A percentile compares a stretch with the other conserved stretches of the same genome.
These are phyloP conservation scores for Hygrophorus pudorinus DNA, from an alignment of 768 basidiomycete genomes.

Conservation along the genomic window DNA sequence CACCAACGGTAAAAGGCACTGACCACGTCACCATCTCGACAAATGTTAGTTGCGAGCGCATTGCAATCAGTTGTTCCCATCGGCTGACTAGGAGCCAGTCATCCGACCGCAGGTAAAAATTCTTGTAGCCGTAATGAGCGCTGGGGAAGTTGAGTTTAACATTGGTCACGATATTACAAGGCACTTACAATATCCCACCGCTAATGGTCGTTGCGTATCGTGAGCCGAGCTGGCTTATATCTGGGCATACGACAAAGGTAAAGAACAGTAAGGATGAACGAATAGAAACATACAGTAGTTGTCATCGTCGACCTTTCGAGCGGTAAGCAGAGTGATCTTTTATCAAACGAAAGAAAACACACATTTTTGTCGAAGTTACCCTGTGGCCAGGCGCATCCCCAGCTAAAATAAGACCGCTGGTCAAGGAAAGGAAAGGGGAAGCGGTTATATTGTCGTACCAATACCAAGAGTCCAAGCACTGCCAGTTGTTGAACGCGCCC, in stretches of 20 bases:
- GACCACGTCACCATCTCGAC: slow-evolving; percentile 67
- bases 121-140: slow-evolving; percentile 48
- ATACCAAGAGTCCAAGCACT: slow-evolving; percentile 38
- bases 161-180: neutral
- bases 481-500: slow-evolving; percentile 35
- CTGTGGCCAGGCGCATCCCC: slow-evolving; percentile 58
- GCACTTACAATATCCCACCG: slow-evolving; percentile 35
- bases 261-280: neutral
- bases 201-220: slow-evolving; percentile 38
- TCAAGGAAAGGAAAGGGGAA: neutral
- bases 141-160: slow-evolving; percentile 26
- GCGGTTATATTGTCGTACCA: slow-evolving; percentile 23
- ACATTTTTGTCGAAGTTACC: slow-evolving; percentile 34
- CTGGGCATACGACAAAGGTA: slow-evolving; percentile 15
- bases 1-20: slow-evolving; percentile 1
- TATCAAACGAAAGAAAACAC: slow-evolving; percentile 8
- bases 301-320: slow-evolving; percentile 31
- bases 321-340: neutral
- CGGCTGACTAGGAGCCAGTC: slow-evolving; percentile 58
- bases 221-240: slow-evolving; percentile 32
- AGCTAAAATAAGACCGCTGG: slow-evolving; percentile 20
- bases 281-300: slow-evolving; percentile 30
- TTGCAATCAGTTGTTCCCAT: slow-evolving; percentile 59
- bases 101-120: slow-evolving; percentile 55
- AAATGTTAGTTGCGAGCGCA: slow-evolving; percentile 43